Conservation (phyloP, 371 early-diverging fungal species). For the Batrachochytrium dendrobatidis region DNA sequence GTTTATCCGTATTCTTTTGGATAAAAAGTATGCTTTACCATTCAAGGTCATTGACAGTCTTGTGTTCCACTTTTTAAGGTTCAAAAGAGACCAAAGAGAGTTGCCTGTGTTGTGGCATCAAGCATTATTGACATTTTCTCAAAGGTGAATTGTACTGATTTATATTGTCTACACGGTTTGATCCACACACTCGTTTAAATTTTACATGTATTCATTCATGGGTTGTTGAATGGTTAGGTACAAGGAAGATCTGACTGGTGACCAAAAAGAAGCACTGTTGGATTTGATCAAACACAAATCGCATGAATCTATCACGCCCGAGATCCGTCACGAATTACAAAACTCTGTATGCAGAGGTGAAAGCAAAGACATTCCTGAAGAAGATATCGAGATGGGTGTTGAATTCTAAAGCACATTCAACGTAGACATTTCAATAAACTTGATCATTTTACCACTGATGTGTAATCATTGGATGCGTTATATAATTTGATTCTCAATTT, state of each 20-base stretch:
- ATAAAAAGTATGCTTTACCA: slow-evolving; percentile 97
- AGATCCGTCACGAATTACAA: slow-evolving; percentile 78
- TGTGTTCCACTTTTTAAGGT: slow-evolving; percentile 89
- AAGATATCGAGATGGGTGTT: slow-evolving; percentile 9
- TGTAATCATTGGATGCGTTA: not conserved
- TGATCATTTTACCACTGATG: not conserved
- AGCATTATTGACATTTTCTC: slow-evolving; percentile 86
- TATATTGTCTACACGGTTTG: not conserved
- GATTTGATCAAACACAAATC: slow-evolving; percentile 68
- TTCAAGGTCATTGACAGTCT: slow-evolving; percentile 92
- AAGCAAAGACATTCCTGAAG: slow-evolving; percentile 6
- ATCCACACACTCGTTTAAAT: not conserved
- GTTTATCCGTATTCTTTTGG: slow-evolving; percentile 90
- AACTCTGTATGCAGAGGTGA: slow-evolving; percentile 28
- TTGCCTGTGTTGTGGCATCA: slow-evolving; percentile 98
- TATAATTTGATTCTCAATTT: no score
- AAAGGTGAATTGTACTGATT: slow-evolving; percentile 45
- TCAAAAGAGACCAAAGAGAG: slow-evolving; percentile 67
- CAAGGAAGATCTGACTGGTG: slow-evolving; percentile 88
- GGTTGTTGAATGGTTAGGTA: slow-evolving; percentile 46
- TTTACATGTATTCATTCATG: not conserved
- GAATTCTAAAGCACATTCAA: slow-evolving; percentile 1
- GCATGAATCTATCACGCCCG: slow-evolving; percentile 82
- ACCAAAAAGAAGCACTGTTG: slow-evolving; percentile 86
- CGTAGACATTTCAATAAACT: not conserved